Percentiles rank a stretch among this genome's conserved stretches.
Evolutionary conservation across 2,329 filamentous ascomycete genomes (phyloP).

Genomic region (Penicillium sp.): DNA sequence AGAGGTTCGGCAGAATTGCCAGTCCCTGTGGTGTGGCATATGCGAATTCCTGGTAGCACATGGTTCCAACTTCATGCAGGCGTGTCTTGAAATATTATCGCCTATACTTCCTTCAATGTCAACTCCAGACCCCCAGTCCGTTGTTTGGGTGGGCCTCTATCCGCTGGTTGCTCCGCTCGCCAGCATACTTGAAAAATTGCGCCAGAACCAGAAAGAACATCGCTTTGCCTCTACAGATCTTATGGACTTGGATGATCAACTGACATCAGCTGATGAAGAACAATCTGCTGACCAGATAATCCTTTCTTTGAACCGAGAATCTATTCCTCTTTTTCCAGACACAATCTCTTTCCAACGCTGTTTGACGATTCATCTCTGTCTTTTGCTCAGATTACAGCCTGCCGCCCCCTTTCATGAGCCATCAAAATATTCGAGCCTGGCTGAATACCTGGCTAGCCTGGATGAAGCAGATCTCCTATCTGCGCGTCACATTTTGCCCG

Average conservation of each 20-base stretch:
- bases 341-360: conserved; percentile 37
- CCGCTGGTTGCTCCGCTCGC: conserved; percentile 30
- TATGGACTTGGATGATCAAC: conserved; percentile 48
- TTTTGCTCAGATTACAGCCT: conserved; percentile 25
- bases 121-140: conserved; percentile 15
- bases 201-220: conserved; percentile 21
- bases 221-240: conserved; percentile 25
- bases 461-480: conserved; percentile 41
- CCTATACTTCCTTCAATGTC: conserved; percentile 31
- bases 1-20: conserved; percentile 28
- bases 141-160: conserved; percentile 25
- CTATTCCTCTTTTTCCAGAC: conserved; percentile 33
- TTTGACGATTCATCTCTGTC: conserved; percentile 36
- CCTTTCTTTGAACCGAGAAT: conserved; percentile 33
- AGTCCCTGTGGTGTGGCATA: conserved; percentile 35
- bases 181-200: conserved; percentile 32
- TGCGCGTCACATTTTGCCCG: conserved; percentile 31
- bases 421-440: conserved; percentile 14
- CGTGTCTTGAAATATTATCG: conserved; percentile 35
- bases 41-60: conserved; percentile 33
- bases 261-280: conserved; percentile 28
- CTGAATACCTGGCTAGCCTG: conserved; percentile 39
- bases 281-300: conserved; percentile 23
- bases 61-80: conserved; percentile 30
- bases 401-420: background rate